Percentiles rank a stretch among this genome's conserved stretches.
Conservation (phyloP, 2,329 filamentous ascomycete genomes). For the Colletotrichum camelliae region DNA sequence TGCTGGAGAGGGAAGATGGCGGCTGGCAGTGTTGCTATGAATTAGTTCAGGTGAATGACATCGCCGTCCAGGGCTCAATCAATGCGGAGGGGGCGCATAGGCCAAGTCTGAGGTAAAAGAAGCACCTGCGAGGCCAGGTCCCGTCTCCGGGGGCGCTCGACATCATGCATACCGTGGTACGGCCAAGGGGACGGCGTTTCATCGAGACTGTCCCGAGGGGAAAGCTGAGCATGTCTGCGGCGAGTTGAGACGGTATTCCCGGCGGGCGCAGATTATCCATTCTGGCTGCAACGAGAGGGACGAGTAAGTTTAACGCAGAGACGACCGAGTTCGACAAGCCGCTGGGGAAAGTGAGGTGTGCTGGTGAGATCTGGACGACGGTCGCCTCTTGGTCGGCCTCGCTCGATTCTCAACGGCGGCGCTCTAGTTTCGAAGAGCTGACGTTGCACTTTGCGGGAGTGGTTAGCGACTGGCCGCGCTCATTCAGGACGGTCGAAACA, state of each 20-base stretch:
- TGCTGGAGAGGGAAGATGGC: neutral
- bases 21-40: neutral
- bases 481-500: conserved; percentile 9
- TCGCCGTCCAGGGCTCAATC: neutral
- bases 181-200: conserved; percentile 5
- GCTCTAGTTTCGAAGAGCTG: neutral
- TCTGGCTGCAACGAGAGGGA: conserved; percentile 2
- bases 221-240: neutral
- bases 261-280: neutral
- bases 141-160: neutral
- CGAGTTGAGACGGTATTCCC: conserved; percentile 13
- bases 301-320: neutral
- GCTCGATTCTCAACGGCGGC: neutral
- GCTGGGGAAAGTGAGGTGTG: neutral
- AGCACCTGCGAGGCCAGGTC: neutral
- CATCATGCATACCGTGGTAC: conserved; percentile 15
- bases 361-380: neutral
- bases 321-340: neutral
- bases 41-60: neutral
- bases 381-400: neutral
- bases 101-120: conserved; percentile 5
- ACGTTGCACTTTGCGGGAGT: neutral
- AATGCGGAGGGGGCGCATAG: conserved; percentile 3
- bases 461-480: neutral
- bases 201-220: conserved; percentile 5